These are phyloP conservation scores for Capsella bursapastoris DNA, from an alignment of 345 rosid species.

Conservation along the genomic window DNA sequence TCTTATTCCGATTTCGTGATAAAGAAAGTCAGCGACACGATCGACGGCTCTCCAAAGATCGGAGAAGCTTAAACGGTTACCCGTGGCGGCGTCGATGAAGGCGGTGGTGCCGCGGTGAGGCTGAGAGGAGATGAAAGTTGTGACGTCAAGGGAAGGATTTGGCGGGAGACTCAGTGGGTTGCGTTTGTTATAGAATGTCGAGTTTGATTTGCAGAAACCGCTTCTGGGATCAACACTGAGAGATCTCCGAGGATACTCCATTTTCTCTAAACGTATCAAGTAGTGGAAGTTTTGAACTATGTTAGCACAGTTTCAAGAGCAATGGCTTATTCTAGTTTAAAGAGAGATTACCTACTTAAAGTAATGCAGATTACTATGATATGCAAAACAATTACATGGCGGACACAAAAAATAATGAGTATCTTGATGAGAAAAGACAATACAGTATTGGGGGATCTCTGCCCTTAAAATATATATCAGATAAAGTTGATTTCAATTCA, in stretches of 20 bases:
- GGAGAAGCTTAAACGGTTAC: not conserved
- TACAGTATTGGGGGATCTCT: no score
- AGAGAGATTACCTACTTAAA: no score
- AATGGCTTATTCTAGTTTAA: no score
- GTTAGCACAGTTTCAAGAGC: no score
- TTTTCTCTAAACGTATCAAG: not conserved
- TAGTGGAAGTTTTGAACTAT: no score
- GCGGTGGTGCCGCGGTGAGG: not conserved
- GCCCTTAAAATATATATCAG: no score
- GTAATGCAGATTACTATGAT: no score
- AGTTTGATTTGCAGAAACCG: slow-evolving; percentile 6
- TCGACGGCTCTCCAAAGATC: slow-evolving; percentile 1
- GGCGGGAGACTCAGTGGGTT: not conserved
- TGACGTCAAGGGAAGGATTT: not conserved
- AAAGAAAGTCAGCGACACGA: not conserved
- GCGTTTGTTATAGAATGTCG: not conserved
- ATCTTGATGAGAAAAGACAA: no score
- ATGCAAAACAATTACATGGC: no score
- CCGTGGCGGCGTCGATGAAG: not conserved
- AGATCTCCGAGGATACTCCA: not conserved
- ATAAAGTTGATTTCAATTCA: no score
- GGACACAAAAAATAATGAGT: no score
- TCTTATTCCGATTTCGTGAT: not conserved
- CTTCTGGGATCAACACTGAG: not conserved
- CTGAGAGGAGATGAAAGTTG: not conserved